Base-by-base conservation (phyloP, 2,329 filamentous ascomycete species). In the Madurella fahalii region DNA sequence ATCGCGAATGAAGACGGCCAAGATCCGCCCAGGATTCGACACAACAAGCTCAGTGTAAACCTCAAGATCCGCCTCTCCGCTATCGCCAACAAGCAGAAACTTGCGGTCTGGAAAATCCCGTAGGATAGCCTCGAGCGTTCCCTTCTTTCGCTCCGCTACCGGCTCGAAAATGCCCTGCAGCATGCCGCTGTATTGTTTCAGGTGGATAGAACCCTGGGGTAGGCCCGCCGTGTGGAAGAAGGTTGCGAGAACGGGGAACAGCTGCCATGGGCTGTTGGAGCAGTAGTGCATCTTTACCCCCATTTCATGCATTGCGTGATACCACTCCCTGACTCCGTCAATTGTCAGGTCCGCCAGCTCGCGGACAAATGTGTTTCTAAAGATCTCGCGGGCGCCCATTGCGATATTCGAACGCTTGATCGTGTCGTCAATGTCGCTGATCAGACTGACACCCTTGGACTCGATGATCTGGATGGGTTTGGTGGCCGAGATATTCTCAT, bases 181-280 rank as follows among this genome's bases (percentile, higher is more conserved):
- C 90, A 97, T 96, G 46, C 95, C 94, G 57, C 84, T 90, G 71
- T 99, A 99, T 61, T 95, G 90, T 70, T 99, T 99, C 61, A 99
- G 71, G 68, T 99, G 95, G 61, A 97, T 89, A 0, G 93, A 96
- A 0, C 94, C 95, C 0, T 82, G 82, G 0, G 94, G 94, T 1
- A 99, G 74, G 1, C 88, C 88, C 7, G 89, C 88, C 40, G 87
- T 72, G 60, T 85, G 84, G 69, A 97, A 95, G 68, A 88, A 99
- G 50, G 83, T 90, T 5, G 89, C 87, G 11, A 99, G 75, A 2
- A 97, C 84, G 0, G 94, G 94, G 64, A 90, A 99, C 7, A 99
- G 79, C 69, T 99, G 95, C 95, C 95, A 99, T 0, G 94, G 94
- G 48, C 93, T 95, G 71, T 99, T 99, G n/a, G 94, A 99, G 61